Percentiles rank a stretch among this genome's conserved stretches.
These are phyloP conservation scores for Podospora pseudocomata DNA, from an alignment of 495 filamentous ascomycete genomes.

Conservation along the genomic window DNA sequence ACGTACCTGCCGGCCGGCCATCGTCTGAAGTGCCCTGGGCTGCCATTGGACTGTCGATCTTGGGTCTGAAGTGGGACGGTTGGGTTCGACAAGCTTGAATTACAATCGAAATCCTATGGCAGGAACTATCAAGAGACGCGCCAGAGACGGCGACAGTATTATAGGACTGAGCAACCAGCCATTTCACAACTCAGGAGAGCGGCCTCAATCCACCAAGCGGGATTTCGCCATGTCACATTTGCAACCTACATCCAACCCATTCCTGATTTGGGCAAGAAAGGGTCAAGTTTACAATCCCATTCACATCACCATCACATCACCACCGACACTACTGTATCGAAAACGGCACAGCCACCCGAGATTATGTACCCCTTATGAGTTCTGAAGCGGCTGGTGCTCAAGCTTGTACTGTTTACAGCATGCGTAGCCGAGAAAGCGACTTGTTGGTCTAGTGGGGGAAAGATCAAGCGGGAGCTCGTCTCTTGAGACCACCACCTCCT, in stretches of 20 bases:
- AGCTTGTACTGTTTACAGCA: not conserved
- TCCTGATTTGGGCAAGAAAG: conserved; percentile 1
- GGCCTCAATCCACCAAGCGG: conserved; percentile 7
- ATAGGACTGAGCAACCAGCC: not conserved
- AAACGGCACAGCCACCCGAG: conserved; percentile 10
- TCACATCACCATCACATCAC: not conserved
- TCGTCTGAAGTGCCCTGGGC: conserved; percentile 18
- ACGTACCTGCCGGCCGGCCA: conserved; percentile 21
- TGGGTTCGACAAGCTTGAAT: conserved; percentile 6
- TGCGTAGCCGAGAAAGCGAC: not conserved
- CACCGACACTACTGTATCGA: conserved; percentile 6
- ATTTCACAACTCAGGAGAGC: not conserved
- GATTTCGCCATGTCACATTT: conserved; percentile 2
- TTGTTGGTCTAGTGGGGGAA: not conserved
- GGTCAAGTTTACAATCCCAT: not conserved
- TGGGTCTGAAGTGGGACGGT: conserved; percentile 13
- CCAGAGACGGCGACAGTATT: conserved; percentile 10
- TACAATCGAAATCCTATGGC: not conserved
- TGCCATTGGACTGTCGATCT: conserved; percentile 21
- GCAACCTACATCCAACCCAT: not conserved
- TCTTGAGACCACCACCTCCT: not conserved
- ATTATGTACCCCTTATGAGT: conserved; percentile 5
- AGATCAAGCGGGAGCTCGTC: not conserved
- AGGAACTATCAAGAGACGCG: conserved; percentile 6
- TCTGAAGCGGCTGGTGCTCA: not conserved